Base-by-base conservation (phyloP, 2,329 filamentous ascomycete species). In the Peltaster fructicola region DNA sequence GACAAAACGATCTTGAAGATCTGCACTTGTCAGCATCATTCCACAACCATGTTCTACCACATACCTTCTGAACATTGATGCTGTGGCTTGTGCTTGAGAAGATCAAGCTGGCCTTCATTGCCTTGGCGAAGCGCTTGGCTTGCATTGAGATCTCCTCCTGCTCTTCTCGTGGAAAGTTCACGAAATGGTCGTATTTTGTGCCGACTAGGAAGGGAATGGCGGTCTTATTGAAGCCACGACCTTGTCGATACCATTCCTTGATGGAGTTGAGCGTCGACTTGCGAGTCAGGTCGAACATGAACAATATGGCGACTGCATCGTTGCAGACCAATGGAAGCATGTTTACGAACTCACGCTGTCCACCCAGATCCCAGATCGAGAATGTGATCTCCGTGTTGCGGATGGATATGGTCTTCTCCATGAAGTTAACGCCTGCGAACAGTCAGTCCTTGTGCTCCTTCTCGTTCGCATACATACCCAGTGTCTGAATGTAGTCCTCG, bases 331-430 rank as follows among this genome's bases (percentile, higher is more conserved):
- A 67, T 12, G 88, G 88, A 33, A 98, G 62, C 88, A 98, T 98
- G 61, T 98, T 98, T 55, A 98, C 88, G 47, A 98, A 98, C 56
- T 98, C 88, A 47, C 88, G 75, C 60, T 98, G 88, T 37, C 88
- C 88, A 41, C 88, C 88, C 27, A 98, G 57, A 61, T 98, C 88
- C 88, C 88, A 98, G 48, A 98, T 98, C 33, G 82, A 92, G 57
- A 98, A 98, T 20, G 88, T 98, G 52, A 98, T 98, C 56, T 98
- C 88, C 9, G 88, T 98, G 56, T 98, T 98, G 34, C 88, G 78
- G 53, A 98, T 98, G 34, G 81, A 91, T 48, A 98, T 98, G 17
- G 88, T 98, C 65, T 98, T 98, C 54, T 98, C 88, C 88, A 98
- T 98, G 56, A 98, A 98, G 54, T 98, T 98, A 54, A 98, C 88